Evolutionary conservation across 176 grass and related monocot species (phyloP), one percentile per base, ranked within the genome.

Genomic region (Elaeis guineensis): DNA sequence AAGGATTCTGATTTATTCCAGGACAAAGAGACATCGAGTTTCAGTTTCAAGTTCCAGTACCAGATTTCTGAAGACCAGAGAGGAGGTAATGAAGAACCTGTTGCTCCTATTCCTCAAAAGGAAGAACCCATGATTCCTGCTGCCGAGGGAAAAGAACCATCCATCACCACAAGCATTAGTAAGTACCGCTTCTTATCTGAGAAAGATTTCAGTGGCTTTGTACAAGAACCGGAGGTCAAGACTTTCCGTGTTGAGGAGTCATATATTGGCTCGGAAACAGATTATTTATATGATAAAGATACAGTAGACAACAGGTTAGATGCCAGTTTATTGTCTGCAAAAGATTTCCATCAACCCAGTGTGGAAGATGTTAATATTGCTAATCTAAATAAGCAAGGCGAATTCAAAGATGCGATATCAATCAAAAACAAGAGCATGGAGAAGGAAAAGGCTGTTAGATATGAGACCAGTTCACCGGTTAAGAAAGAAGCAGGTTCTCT

Each of bases 11-110:
- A 66, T 9, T 18, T 18, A 2, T 30, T 39, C 0, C 12, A 3
- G 52, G 6, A 63, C 54, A 3, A 56, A 25, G 35, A 57, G 20
- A 21, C 66, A 51, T 21, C 80, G 5, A 71, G n/a, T 58, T 69
- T 98, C 48, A 68, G 75, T 63, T 98, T 89, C 65, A 98, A 76
- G 69, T 89, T 98, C 19, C 71, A 77, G 64, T 62, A 81, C 58
- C 93, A 92, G 77, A 65, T 69, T 2, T 58, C 61, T 0, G 75
- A 77, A 44, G 35, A 49, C 54, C 17, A 18, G 4, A 52, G 51
- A 12, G 5, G 12, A 76, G 66, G 70, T 1, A 44, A 44, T 44
- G 35, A 44, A 44, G 35, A 44, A 44, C 9, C 35, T 14, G 1
- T 3, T 44, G 8, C 11, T 44, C 35, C 35, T 44, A 12, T 44